Conservation (phyloP, 495 filamentous ascomycete genomes). For the Hyaloscypha finlandica region DNA sequence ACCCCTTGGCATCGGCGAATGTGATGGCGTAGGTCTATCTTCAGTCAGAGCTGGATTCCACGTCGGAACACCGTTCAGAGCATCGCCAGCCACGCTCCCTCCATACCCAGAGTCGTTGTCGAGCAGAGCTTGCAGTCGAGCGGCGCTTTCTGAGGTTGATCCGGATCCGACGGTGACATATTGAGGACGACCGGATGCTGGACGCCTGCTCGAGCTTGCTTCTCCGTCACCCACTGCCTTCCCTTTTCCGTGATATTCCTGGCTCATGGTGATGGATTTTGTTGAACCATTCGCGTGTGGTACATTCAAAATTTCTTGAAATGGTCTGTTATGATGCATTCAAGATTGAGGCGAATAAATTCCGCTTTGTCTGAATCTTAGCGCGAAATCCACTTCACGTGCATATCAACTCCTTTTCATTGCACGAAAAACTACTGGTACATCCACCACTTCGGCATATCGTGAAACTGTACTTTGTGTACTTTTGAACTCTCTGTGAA, state of each 20-base stretch:
- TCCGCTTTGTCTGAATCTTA: slow-evolving; percentile 22
- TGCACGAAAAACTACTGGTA: too few species aligned
- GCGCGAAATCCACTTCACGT: slow-evolving; percentile 21
- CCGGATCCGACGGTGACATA: slow-evolving; percentile 91
- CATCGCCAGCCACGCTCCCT: slow-evolving; percentile 63
- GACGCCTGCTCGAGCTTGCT: slow-evolving; percentile 29
- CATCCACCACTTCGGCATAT: too few species aligned
- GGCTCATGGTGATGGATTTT: slow-evolving; percentile 61
- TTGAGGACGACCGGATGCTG: slow-evolving; percentile 24
- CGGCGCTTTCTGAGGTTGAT: slow-evolving; percentile 70
- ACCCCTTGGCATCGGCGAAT: slow-evolving; percentile 52
- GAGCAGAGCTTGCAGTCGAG: slow-evolving; percentile 67
- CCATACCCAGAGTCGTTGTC: slow-evolving; percentile 93
- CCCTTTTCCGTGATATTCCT: slow-evolving; percentile 62
- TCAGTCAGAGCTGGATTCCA: slow-evolving; percentile 61
- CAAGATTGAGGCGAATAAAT: slow-evolving; percentile 18
- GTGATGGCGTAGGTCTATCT: slow-evolving; percentile 64
- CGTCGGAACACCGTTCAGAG: slow-evolving; percentile 41
- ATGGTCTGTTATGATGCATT: slow-evolving; percentile 21
- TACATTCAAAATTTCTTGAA: slow-evolving; percentile 7
- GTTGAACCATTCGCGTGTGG: slow-evolving; percentile 5
- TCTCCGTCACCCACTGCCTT: slow-evolving; percentile 43
- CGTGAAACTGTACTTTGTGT: too few species aligned
- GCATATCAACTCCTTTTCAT: not conserved
- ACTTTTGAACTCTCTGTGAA: too few species aligned